Percentiles rank a stretch among this genome's conserved stretches.
Conservation (phyloP, 305 asterid species). For the Fraxinus albicans region DNA sequence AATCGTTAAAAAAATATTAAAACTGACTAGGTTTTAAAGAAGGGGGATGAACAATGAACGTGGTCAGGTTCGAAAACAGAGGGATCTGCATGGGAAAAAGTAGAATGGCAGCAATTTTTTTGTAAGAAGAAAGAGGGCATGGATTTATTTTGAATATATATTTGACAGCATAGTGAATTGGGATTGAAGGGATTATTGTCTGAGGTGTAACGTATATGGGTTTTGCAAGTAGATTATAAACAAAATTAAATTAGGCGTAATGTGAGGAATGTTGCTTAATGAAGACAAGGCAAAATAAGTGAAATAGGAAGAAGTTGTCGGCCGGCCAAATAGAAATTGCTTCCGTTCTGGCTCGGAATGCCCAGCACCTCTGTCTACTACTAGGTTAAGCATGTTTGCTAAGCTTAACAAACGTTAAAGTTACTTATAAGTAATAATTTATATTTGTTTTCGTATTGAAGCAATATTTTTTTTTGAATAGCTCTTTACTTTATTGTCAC, state of each 20-base stretch:
- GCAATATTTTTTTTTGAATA: too few relatives aligned
- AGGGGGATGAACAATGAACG: constrained; percentile 54
- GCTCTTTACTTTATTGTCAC: background rate
- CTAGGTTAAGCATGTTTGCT: background rate
- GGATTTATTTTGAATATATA: constrained; percentile 5
- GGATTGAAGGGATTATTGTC: constrained; percentile 37
- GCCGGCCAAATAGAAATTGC: constrained; percentile 21
- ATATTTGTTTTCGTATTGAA: too few relatives aligned
- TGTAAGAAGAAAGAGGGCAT: background rate
- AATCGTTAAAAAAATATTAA: background rate
- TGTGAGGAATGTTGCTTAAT: constrained; percentile 40
- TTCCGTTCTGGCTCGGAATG: background rate
- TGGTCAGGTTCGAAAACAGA: constrained; percentile 45
- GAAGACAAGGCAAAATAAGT: constrained; percentile 50
- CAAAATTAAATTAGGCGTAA: constrained; percentile 27
- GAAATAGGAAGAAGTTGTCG: constrained; percentile 34
- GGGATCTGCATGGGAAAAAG: constrained; percentile 61
- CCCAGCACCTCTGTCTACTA: background rate
- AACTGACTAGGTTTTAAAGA: constrained; percentile 21
- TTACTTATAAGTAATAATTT: background rate
- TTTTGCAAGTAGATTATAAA: background rate
- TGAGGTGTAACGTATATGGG: background rate
- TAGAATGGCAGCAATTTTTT: background rate
- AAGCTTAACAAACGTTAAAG: background rate
- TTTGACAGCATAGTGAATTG: constrained; percentile 22